Percentiles rank a stretch among this genome's conserved stretches.
These are phyloP conservation scores for Corchorus capsularis DNA, from an alignment of 345 rosid species.

Conservation along the genomic window DNA sequence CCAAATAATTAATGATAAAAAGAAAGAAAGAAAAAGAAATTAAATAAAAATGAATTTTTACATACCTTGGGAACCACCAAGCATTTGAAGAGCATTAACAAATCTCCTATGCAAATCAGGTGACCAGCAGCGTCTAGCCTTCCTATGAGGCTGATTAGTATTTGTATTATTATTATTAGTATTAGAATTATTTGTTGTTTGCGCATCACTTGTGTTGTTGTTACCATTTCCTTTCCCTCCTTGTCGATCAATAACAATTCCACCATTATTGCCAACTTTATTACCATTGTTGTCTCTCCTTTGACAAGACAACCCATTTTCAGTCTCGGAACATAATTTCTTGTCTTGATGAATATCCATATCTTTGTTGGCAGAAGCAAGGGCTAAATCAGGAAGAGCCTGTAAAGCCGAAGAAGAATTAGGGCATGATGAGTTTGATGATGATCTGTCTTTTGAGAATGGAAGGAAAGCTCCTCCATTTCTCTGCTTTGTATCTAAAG, in stretches of 20 bases:
- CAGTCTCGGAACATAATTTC: slow-evolving; percentile 38
- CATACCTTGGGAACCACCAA: slow-evolving; percentile 99
- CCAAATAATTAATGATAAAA: background rate
- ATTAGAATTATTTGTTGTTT: slow-evolving; percentile 28
- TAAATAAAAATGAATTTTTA: too few species aligned
- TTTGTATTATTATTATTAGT: slow-evolving; percentile 19
- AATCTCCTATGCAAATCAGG: slow-evolving; percentile 98
- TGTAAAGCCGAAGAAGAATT: slow-evolving; percentile 38
- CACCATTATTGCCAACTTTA: slow-evolving; percentile 27
- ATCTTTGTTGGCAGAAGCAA: slow-evolving; percentile 46
- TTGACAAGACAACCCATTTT: slow-evolving; percentile 38
- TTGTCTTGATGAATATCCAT: slow-evolving; percentile 44
- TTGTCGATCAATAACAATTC: slow-evolving; percentile 30
- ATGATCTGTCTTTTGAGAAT: slow-evolving; percentile 66
- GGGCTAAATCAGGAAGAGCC: slow-evolving; percentile 64
- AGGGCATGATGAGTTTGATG: slow-evolving; percentile 32
- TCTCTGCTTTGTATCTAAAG: slow-evolving; percentile 63
- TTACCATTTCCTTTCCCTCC: slow-evolving; percentile 36
- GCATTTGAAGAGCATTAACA: slow-evolving; percentile 95
- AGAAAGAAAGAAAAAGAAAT: too few species aligned
- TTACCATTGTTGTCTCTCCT: slow-evolving; percentile 39
- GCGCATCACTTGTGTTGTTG: slow-evolving; percentile 35
- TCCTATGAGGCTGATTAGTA: slow-evolving; percentile 65
- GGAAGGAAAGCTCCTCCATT: slow-evolving; percentile 94
- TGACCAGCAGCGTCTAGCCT: slow-evolving; percentile 98